Conservation (phyloP, 1,284 basidiomycete genomes). For the Puccinia polysora region DNA sequence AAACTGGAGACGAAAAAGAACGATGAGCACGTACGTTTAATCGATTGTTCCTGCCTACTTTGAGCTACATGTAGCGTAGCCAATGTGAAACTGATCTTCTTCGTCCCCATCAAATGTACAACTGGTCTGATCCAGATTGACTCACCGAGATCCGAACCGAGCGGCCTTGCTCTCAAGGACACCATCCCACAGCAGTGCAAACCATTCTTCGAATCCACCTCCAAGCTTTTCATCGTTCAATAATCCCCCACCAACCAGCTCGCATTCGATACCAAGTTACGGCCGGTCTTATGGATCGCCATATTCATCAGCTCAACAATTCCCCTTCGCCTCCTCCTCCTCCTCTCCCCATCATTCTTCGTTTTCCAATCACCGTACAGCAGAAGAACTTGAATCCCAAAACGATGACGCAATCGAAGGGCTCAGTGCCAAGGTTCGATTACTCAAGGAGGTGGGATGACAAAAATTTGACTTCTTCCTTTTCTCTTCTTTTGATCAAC, state of each 20-base stretch:
- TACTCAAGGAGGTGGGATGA: slow-evolving; percentile 81
- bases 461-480: background rate
- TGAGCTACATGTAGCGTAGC: no score
- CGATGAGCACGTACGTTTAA: no score
- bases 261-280: slow-evolving; percentile 2
- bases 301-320: background rate
- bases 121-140: no score
- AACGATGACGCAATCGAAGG: slow-evolving; percentile 91
- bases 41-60: no score
- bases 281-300: background rate
- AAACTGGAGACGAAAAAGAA: no score
- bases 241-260: background rate
- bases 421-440: slow-evolving; percentile 82
- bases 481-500: background rate
- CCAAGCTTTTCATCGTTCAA: background rate
- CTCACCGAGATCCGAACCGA: slow-evolving; percentile 19
- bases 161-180: slow-evolving; percentile 12
- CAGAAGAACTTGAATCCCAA: slow-evolving; percentile 89
- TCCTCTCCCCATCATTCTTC: background rate
- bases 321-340: slow-evolving; percentile 7
- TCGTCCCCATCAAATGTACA: no score
- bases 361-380: slow-evolving; percentile 50
- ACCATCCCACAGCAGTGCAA: background rate
- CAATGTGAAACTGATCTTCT: no score
- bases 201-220: no score